Conservation (phyloP, 1,139 yeast genomes). For the Suhomyces bolitotheri region DNA sequence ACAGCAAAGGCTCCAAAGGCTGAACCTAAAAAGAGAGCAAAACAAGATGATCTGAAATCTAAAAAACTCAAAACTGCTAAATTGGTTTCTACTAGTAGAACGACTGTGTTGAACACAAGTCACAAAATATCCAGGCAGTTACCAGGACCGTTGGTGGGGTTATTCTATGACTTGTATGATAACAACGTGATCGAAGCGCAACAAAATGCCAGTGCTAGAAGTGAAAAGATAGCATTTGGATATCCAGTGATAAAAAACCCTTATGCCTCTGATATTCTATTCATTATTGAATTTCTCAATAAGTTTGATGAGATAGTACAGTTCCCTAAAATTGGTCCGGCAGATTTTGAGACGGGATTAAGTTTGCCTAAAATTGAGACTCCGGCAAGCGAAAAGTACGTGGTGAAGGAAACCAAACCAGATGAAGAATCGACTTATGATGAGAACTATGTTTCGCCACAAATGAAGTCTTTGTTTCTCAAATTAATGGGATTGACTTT, state of each 20-base stretch:
- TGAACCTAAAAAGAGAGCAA: slow-evolving; percentile 5
- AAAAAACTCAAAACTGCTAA: slow-evolving; percentile 10
- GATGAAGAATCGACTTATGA: slow-evolving; percentile 4
- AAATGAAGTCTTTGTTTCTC: slow-evolving; percentile 39
- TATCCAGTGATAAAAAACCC: slow-evolving; percentile 32
- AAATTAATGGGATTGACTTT: slow-evolving; percentile 39
- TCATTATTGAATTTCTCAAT: slow-evolving; percentile 43
- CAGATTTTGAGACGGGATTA: slow-evolving; percentile 52
- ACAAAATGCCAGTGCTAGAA: slow-evolving; percentile 20
- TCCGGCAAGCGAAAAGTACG: slow-evolving; percentile 1
- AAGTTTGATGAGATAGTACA: slow-evolving; percentile 39
- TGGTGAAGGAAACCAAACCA: not conserved
- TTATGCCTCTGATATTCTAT: slow-evolving; percentile 48
- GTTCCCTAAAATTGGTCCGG: slow-evolving; percentile 41
- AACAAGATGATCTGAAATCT: slow-evolving; percentile 5
- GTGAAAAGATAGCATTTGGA: slow-evolving; percentile 30
- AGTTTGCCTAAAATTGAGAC: slow-evolving; percentile 26
- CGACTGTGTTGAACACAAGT: slow-evolving; percentile 34
- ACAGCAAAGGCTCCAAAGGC: not conserved
- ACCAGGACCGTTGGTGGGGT: slow-evolving; percentile 43
- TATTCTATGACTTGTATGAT: slow-evolving; percentile 42
- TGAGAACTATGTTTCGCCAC: slow-evolving; percentile 25
- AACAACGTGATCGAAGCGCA: slow-evolving; percentile 31
- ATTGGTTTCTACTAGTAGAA: slow-evolving; percentile 24
- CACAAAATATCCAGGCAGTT: slow-evolving; percentile 36